Evolutionary conservation across 2,329 filamentous ascomycete species (phyloP), one percentile per base, ranked within the genome.

Genomic region (Diaporthe australafricana): DNA sequence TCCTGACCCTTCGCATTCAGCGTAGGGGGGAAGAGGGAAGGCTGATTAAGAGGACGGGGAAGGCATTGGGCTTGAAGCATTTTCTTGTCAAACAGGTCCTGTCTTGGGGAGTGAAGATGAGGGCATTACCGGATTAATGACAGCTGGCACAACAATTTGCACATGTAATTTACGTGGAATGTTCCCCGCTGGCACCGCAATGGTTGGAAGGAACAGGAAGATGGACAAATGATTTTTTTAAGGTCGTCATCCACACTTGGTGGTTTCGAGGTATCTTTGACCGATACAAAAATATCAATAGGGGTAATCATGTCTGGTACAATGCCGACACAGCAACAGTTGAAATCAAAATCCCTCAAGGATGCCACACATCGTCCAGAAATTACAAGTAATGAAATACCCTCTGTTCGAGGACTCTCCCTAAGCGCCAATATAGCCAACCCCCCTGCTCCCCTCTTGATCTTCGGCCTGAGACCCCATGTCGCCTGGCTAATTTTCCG

Each of bases 1-100:
- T 68, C 74, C 74, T 9, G 16, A 73, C 45, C 73, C 74, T 38
- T 53, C 57, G 12, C 74, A 75, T 50, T 71, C 42, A 38, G 71
- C 70, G 20, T 65, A 71, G 38, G 56, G 68, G 3, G 32, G 9
- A 9, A 5, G 32, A 71, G 38, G 52, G 68, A 4, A 68, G 63
- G 14, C 20, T 38, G 22, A 16, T 1, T n/a, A 22, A 14, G 30
- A 16, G 5, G 6, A 6, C 16, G 22, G 22, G 38, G 22, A 7
- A 9, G 27, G 11, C 27, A 11, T 2, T 17, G 5, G 25, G 2
- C 9, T 30, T n/a, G 56, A 20, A 11, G 32, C 32, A n/a, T n/a
- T 2, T 8, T 16, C 16, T 14, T 30, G 40, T 20, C 5, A 35
- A 25, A 3, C 22, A 7, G n/a, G 14, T 3, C 9, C 1, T 11